Evolutionary conservation across 139 green algal species (phyloP).

Genomic region (Coccomyxa sp.): DNA sequence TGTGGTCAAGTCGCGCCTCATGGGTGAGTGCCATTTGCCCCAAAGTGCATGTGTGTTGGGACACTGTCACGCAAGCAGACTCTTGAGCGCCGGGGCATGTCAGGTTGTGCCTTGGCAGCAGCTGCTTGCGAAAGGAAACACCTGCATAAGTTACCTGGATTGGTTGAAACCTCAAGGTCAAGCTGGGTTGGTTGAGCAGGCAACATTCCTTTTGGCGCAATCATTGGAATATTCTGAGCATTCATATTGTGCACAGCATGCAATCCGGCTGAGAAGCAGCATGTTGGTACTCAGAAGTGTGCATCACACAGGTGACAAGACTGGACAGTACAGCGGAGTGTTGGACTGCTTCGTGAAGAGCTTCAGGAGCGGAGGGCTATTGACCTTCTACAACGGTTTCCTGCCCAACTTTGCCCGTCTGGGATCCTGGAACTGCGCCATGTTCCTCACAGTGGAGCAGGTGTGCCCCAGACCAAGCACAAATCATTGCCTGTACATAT

Average conservation of each 20-base stretch:
- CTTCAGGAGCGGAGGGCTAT: slow-evolving; percentile 68
- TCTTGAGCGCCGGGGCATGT: neutral
- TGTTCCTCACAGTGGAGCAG: slow-evolving; percentile 98
- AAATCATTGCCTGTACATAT: neutral
- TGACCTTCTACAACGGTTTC: slow-evolving; percentile 98
- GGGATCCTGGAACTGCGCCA: slow-evolving; percentile 85
- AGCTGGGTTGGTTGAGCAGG: slow-evolving; percentile 11
- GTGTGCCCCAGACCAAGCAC: slow-evolving; percentile 27
- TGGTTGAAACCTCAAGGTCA: neutral
- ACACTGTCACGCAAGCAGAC: neutral
- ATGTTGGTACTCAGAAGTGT: neutral
- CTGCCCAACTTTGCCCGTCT: slow-evolving; percentile 84
- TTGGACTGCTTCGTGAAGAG: slow-evolving; percentile 95
- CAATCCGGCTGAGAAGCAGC: neutral
- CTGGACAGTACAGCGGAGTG: slow-evolving; percentile 73
- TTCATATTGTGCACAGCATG: too few relatives aligned
- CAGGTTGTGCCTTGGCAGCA: neutral
- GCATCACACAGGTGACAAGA: slow-evolving; percentile 50
- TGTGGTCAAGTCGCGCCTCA: slow-evolving; percentile 95
- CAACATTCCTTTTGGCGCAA: neutral
- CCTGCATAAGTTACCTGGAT: neutral
- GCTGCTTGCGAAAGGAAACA: neutral
- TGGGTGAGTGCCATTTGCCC: slow-evolving; percentile 59
- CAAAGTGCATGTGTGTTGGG: neutral
- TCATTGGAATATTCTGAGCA: neutral